phyloP scores from a whole-genome alignment of 2,329 filamentous ascomycete species.

The Penicillium paneum region DNA sequence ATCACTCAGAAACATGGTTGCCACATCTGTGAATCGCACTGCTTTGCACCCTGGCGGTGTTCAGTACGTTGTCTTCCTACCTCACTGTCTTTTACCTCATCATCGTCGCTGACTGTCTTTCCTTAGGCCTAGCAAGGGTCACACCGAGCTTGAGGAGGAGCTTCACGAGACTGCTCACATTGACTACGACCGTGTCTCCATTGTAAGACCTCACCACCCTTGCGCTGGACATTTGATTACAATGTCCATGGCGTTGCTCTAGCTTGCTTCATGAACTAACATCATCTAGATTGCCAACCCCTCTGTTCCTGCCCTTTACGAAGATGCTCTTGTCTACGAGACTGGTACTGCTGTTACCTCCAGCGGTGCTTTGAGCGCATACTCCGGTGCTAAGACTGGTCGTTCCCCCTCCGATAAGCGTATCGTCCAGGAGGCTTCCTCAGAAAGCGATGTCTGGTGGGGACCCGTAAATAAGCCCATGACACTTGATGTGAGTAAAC shows the following conservation, averaged over 20 bases:
- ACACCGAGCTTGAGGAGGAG: constrained; percentile 97
- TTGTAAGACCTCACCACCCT: constrained; percentile 59
- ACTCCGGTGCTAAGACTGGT: constrained; percentile 97
- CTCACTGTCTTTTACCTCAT: constrained; percentile 11
- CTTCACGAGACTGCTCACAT: constrained; percentile 98
- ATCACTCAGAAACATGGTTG: constrained; percentile 52
- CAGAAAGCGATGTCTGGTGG: constrained; percentile 96
- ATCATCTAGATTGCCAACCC: constrained; percentile 71
- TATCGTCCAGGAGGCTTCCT: constrained; percentile 86
- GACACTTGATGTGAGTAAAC: constrained; percentile 77
- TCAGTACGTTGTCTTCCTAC: constrained; percentile 59
- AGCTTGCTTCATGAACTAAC: constrained; percentile 8
- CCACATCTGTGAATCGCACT: constrained; percentile 78
- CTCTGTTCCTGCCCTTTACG: constrained; percentile 91
- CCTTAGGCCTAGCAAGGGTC: constrained; percentile 71
- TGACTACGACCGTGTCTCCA: constrained; percentile 96
- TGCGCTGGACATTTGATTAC: constrained; percentile 7
- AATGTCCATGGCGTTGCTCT: constrained; percentile 3
- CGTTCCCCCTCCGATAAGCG: constrained; percentile 96
- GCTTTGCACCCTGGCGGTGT: constrained; percentile 87
- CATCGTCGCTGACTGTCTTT: constrained; percentile 17
- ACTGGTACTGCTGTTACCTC: constrained; percentile 96
- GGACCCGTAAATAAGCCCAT: constrained; percentile 99
- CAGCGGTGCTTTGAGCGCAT: constrained; percentile 89
- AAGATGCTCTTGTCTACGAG: constrained; percentile 98